Evolutionary conservation across 805 yeast genomes (phyloP), one percentile per base, ranked within the genome.

Genomic region (Barnettozyma sucrosica): DNA sequence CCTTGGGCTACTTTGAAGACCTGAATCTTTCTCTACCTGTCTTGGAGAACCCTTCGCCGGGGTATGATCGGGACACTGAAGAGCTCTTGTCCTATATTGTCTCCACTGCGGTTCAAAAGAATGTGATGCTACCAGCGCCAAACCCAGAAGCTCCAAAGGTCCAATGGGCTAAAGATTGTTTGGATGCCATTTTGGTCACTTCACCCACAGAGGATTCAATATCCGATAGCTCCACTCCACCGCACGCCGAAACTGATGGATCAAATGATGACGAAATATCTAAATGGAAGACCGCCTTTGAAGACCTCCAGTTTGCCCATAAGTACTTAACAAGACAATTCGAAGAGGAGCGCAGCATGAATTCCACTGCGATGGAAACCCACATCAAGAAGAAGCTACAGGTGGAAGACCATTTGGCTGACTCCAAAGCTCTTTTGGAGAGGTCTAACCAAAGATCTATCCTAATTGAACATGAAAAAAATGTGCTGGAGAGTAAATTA

Each of bases 231-330:
- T 28, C 44, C 14, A 11, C 11, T 8, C 16, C 7, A 4, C 20
- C 18, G 36, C 7, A 18, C 37, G 11, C 20, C 16, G 37, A 34
- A 20, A 34, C 23, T 18, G 37, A 34, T 18, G 7, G 18, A 6
- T 34, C 36, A 30, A 39, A 23, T 33, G 55, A 51, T n/a, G 50
- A 52, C 11, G 57, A 56, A 7, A 34, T 55, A 20, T 45, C 50
- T 13, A 62, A 54, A 19, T 66, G 77, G 55, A 74, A 72, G 52
- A 77, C 84, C 0, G 89, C 89, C 0, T 66, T 85, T 43, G 75
- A 72, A 47, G 93, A 85, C 60, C 68, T 85, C 45, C 81, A 83
- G 53, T 77, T 85, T 59, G 84, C 89, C 3, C 89, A 84, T 62
- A 80, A 74, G 50, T 85, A 82, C 58, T 66, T 85, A 46, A 74